Evolutionary conservation across 441 rosid species (phyloP), one percentile per base, ranked within the genome.

Genomic region (Lepidium campestre): DNA sequence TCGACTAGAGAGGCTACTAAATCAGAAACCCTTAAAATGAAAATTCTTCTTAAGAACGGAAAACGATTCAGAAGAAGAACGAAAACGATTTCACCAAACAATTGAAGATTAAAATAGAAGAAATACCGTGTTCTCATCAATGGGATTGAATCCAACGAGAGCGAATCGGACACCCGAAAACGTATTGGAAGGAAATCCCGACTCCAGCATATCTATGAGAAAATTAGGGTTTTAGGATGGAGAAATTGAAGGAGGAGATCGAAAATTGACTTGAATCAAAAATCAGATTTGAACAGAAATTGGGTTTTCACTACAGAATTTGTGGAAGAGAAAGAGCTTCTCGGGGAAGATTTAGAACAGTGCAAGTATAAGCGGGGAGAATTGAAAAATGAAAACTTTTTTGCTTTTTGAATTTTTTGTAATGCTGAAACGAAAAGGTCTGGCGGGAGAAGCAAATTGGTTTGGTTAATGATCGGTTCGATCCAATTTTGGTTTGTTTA

Each of bases 121-220:
- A 10, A 8, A 12, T 4, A 84, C 96, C 75, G 79, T 34, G 72
- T 63, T 70, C 31, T 54, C 82, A 25, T 22, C 58, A 67, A 68
- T 17, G 59, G 84, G 57, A 44, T 85, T 84, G 81, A 94, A 85
- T 42, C 98, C 96, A 44, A 68, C 67, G 62, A 94, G 90, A 46
- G 78, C 75, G 79, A 94, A 91, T 60, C 83, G 81, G 61, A 91
- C 78, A 63, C 93, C 91, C 14, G 71, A 46, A 77, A 91, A 90
- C 62, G 83, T 55, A 57, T 71, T 79, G 36, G 87, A 69, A 14
- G 81, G 68, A 50, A 70, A 55, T 32, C 57, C 40, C 12, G 67
- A 55, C 14, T 80, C 86, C 72, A 63, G 27, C 83, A 79, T 81
- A 29, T 32, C 67, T 15, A 15, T 31, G 14, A 3, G 2, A 10